Conservation (phyloP, 768 basidiomycete genomes). For the Kwoniella europaea region DNA sequence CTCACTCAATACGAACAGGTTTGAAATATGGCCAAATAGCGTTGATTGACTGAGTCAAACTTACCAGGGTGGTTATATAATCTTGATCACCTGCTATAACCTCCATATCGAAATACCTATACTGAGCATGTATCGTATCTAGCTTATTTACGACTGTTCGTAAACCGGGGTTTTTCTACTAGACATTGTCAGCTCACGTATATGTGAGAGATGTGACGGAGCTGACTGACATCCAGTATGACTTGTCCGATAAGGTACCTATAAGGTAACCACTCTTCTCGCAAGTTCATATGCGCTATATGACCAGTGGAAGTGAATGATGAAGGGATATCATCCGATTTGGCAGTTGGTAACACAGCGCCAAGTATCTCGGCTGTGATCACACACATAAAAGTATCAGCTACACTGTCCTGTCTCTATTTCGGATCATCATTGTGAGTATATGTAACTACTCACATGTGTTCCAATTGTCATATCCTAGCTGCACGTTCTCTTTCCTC, state of each 20-base stretch:
- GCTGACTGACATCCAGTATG: conserved; percentile 76
- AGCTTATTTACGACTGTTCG: conserved; percentile 95
- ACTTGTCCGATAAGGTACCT: conserved; percentile 89
- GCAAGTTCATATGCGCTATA: conserved; percentile 90
- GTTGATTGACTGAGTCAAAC: conserved; percentile 45
- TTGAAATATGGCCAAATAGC: not conserved
- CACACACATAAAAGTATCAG: not conserved
- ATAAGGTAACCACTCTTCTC: conserved; percentile 87
- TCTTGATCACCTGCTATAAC: conserved; percentile 87
- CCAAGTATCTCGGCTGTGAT: conserved; percentile 70
- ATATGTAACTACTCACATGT: conserved; percentile 64
- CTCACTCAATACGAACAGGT: too few relatives aligned
- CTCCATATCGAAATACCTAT: conserved; percentile 96
- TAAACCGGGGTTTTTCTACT: conserved; percentile 81
- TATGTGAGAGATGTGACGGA: not conserved
- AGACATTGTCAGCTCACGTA: not conserved
- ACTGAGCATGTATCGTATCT: conserved; percentile 79
- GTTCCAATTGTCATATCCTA: conserved; percentile 88
- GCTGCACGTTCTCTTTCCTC: conserved; percentile 66
- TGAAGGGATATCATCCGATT: conserved; percentile 77
- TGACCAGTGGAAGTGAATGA: conserved; percentile 90
- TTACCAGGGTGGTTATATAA: conserved; percentile 82
- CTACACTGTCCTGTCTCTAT: not conserved
- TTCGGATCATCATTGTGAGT: not conserved
- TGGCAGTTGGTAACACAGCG: conserved; percentile 76